Percentiles rank a stretch among this genome's conserved stretches.
phyloP scores from a whole-genome alignment of 192 early-diverging fungal species.

The Backusella tuberculispora region DNA sequence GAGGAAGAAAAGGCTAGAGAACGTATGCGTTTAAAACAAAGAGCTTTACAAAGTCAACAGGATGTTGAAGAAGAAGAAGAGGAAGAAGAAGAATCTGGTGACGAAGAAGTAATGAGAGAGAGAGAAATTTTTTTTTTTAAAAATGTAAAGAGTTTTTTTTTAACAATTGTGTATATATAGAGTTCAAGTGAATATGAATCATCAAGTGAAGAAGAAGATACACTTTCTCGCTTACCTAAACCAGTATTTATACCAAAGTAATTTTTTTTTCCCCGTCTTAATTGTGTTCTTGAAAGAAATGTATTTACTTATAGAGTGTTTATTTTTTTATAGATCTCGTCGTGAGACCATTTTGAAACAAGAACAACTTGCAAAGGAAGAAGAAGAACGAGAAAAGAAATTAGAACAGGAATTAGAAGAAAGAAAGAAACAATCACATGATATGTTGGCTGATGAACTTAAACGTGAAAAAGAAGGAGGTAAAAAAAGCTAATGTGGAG shows the following conservation, averaged over 20 bases:
- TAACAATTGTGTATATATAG: too few relatives aligned
- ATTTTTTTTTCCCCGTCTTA: conserved; percentile 7
- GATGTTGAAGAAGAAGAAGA: conserved; percentile 31
- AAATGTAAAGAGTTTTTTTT: conserved; percentile 22
- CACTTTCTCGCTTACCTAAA: conserved; percentile 69
- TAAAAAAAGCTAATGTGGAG: conserved; percentile 32
- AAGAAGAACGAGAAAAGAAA: conserved; percentile 62
- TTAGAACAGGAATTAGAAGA: conserved; percentile 57
- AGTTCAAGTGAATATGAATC: conserved; percentile 57
- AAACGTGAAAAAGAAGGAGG: conserved; percentile 62
- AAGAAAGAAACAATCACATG: conserved; percentile 75
- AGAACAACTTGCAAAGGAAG: conserved; percentile 55
- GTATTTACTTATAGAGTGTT: background rate
- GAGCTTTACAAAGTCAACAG: conserved; percentile 14
- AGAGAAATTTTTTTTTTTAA: conserved; percentile 26
- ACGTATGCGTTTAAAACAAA: conserved; percentile 37
- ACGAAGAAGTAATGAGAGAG: conserved; percentile 30
- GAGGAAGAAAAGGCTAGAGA: conserved; percentile 56
- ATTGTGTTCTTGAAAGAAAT: background rate
- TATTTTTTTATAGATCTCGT: conserved; percentile 48
- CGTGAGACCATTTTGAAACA: conserved; percentile 65
- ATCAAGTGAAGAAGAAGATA: conserved; percentile 71
- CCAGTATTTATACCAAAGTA: conserved; percentile 95
- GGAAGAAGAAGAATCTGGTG: conserved; percentile 42
- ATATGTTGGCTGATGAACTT: conserved; percentile 74